phyloP scores from a whole-genome alignment of 495 filamentous ascomycete species.

The Trichoderma erinaceum region DNA sequence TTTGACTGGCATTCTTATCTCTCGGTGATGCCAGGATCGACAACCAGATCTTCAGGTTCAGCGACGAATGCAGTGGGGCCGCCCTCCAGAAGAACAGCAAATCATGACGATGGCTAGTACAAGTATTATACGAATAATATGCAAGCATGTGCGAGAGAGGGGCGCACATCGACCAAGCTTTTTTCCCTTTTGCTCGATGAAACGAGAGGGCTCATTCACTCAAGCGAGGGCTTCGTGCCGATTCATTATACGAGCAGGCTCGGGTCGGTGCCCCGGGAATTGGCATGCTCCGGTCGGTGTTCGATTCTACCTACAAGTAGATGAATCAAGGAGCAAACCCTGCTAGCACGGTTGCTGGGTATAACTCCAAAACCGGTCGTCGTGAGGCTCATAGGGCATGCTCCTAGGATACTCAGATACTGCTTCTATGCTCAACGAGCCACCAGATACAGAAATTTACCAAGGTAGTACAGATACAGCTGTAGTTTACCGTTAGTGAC shows the following conservation, averaged over 20 bases:
- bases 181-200: neutral
- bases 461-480: too few relatives aligned
- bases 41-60: constrained; percentile 11
- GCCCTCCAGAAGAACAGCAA: neutral
- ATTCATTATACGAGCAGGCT: neutral
- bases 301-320: neutral
- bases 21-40: neutral
- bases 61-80: constrained; percentile 1
- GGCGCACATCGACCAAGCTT: constrained; percentile 1
- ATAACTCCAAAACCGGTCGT: too few relatives aligned
- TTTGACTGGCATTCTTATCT: neutral
- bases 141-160: neutral
- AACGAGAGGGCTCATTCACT: constrained; percentile 9
- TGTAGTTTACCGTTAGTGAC: too few relatives aligned
- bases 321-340: neutral
- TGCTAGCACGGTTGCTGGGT: neutral
- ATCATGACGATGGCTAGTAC: neutral
- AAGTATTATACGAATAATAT: neutral
- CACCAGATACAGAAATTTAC: too few relatives aligned
- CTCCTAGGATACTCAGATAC: too few relatives aligned
- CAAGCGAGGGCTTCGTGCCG: neutral
- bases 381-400: too few relatives aligned
- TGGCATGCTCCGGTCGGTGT: neutral
- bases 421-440: too few relatives aligned
- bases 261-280: neutral